Percentiles rank a stretch among this genome's conserved stretches.
Conservation (phyloP, 2,329 filamentous ascomycete species). For the Ampelomyces quisqualis region DNA sequence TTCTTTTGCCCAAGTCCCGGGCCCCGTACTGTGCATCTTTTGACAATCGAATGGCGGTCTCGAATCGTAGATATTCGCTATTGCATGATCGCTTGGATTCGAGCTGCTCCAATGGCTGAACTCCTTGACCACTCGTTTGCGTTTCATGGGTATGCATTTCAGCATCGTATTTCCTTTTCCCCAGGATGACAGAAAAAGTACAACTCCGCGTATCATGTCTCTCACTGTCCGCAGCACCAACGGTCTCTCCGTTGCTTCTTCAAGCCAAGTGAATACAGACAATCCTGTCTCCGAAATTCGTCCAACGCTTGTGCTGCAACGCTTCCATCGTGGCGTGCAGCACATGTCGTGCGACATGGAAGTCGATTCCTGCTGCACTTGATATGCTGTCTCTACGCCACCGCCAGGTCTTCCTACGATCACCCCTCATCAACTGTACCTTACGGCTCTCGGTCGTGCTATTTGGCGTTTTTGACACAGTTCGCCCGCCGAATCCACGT, state of each 20-base stretch:
- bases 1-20: neutral
- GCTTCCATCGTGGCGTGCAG: conserved; percentile 16
- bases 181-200: neutral
- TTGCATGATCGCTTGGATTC: too few species aligned
- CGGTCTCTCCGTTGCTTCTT: conserved; percentile 11
- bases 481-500: neutral
- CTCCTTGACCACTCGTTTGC: neutral
- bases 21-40: neutral
- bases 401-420: neutral
- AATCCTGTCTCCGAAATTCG: conserved; percentile 6
- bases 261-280: neutral
- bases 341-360: conserved; percentile 17
- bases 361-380: conserved; percentile 1
- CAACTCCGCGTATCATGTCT: neutral
- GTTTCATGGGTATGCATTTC: neutral
- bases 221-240: neutral
- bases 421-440: neutral
- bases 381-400: conserved; percentile 11
- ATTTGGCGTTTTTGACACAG: neutral
- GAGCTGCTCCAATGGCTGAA: neutral
- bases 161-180: conserved; percentile 1
- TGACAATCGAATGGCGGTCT: too few species aligned
- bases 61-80: too few species aligned
- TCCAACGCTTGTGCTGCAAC: conserved; percentile 15
- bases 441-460: neutral